phyloP scores from a whole-genome alignment of 306 rosid species.

The Herpetospermum pedunculosum region DNA sequence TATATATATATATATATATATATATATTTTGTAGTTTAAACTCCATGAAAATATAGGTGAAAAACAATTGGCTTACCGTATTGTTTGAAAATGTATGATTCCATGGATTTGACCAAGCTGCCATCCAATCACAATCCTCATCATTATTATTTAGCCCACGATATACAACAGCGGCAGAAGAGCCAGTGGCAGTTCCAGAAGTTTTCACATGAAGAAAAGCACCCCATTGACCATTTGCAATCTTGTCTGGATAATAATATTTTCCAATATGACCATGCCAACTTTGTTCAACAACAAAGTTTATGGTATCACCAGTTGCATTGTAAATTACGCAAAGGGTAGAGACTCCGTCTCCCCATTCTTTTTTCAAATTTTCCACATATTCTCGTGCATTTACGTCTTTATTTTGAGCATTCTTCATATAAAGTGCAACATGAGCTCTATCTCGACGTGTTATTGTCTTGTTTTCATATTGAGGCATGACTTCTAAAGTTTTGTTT shows the following conservation, averaged over 20 bases:
- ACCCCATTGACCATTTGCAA: no score
- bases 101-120: background rate
- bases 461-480: background rate
- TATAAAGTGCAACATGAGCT: no score
- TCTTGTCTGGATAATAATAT: background rate
- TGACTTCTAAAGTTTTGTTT: background rate
- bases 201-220: no score
- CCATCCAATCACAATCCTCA: background rate
- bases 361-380: background rate
- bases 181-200: background rate
- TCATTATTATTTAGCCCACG: background rate
- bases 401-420: no score
- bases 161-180: background rate
- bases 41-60: no score
- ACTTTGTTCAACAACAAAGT: background rate
- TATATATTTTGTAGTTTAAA: no score
- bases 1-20: no score
- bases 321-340: background rate
- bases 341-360: background rate
- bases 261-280: background rate
- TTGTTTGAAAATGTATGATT: background rate
- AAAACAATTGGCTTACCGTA: background rate
- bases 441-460: background rate
- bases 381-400: background rate
- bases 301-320: background rate